Base-by-base conservation (phyloP, 805 yeast species). In the Saturnispora halmiae region DNA sequence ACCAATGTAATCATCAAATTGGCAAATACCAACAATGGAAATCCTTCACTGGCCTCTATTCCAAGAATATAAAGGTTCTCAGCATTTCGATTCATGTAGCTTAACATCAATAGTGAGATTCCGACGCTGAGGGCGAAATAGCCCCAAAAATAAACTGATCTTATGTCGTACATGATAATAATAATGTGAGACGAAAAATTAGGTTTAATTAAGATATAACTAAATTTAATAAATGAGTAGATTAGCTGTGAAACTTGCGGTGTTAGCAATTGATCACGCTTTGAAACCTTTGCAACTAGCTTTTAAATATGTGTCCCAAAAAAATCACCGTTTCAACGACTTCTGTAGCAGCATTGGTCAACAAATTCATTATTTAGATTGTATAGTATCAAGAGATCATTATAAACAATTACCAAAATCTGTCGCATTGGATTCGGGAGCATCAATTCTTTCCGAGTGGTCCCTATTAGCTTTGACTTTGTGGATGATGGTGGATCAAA, bases 381-480 rank as follows among this genome's bases (percentile, higher is more conserved):
- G 14, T 18, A 11, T 21, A 24, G 25, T 22, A 14, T n/a, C 32
- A 4, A 21, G 20, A 7, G 5, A 11, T 3, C 8, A 6, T 15
- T 13, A 9, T 7, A 70, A 94, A 36, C 94, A 94, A 0, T 68
- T 85, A 55, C 84, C 83, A 55, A 94, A 84, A 49, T 74, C 77
- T 10, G 79, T 76, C 52, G 95, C 95, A 28, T 72, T 86, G 32
- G 92, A 85, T 44, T 75, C 70, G 44, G 95, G 94, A 1, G 92
- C 94, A 33, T 80, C 71, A 42, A 75, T 84, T 54, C 61, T 85
- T 10, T 79, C 90, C 34, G 95, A 85, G 56, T 56, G 77, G 25
- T 80, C 85, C 52, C 76, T 85, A 15, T 85, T 86, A 51, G 64
- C 79, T 21, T 90, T 86, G 19, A 94, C 92, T 1, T 92, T 94